phyloP scores from a whole-genome alignment of 768 basidiomycete genomes.

The Leccinellum albellum region DNA sequence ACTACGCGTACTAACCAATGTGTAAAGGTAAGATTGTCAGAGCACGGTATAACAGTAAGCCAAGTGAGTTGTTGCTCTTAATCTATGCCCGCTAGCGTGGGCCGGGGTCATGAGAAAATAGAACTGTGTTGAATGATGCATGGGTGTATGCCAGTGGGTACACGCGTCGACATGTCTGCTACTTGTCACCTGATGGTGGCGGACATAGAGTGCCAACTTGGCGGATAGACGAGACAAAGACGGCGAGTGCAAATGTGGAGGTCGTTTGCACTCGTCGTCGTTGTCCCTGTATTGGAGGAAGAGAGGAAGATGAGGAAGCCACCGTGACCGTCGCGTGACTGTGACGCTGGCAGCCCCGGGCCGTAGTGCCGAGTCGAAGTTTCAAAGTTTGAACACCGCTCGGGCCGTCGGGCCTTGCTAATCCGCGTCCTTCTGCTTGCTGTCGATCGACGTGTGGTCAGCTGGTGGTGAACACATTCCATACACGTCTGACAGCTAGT shows the following conservation, averaged over 20 bases:
- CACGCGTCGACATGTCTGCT: background rate
- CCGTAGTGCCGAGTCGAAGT: background rate
- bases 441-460: background rate
- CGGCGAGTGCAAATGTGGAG: background rate
- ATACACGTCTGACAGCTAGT: conserved; percentile 9
- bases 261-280: background rate
- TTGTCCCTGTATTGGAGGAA: too few species aligned
- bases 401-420: background rate
- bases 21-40: too few species aligned
- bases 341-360: background rate
- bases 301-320: too few species aligned
- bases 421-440: background rate
- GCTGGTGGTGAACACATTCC: background rate
- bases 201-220: background rate
- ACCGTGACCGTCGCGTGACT: too few species aligned
- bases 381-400: background rate
- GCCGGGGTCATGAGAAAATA: background rate
- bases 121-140: background rate
- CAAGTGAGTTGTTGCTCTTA: background rate
- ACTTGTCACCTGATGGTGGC: background rate
- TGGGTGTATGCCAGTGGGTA: background rate
- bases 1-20: too few species aligned
- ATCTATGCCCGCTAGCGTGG: background rate
- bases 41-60: background rate
- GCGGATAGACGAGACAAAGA: background rate